Conservation (phyloP, 805 yeast genomes). For the Wickerhamomyces silvicola region DNA sequence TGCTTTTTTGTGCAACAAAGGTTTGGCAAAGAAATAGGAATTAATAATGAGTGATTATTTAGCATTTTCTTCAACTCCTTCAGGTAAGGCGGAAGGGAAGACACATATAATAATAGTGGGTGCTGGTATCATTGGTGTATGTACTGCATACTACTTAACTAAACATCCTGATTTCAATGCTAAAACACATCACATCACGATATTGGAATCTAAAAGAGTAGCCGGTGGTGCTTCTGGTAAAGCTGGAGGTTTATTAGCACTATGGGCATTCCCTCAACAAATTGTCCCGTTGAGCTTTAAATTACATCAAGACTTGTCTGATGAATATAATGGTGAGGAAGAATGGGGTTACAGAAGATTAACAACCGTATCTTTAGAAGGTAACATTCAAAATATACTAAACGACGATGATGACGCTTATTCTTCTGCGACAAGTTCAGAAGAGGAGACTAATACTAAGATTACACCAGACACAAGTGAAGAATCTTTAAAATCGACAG, state of each 20-base stretch:
- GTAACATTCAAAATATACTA: constrained; percentile 46
- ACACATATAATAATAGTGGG: constrained; percentile 81
- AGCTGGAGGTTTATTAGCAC: constrained; percentile 92
- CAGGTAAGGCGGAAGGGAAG: constrained; percentile 40
- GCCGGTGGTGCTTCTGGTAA: constrained; percentile 98
- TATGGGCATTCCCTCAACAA: constrained; percentile 96
- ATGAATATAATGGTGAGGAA: constrained; percentile 70
- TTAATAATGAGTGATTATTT: constrained; percentile 10
- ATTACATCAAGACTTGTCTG: constrained; percentile 77
- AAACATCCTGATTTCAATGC: constrained; percentile 77
- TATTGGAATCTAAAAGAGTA: constrained; percentile 82
- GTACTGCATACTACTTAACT: constrained; percentile 85
- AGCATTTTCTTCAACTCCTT: constrained; percentile 21
- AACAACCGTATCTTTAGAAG: constrained; percentile 82
- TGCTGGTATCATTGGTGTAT: constrained; percentile 94
- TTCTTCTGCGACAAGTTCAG: constrained; percentile 4
- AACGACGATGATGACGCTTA: constrained; percentile 17
- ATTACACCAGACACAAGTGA: constrained; percentile 9
- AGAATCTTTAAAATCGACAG: constrained; percentile 8
- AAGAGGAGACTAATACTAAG: not conserved
- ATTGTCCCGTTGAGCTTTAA: constrained; percentile 83
- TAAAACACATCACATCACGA: constrained; percentile 68
- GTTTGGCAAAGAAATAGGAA: not conserved
- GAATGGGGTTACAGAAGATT: constrained; percentile 93
- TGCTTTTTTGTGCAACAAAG: too few species aligned